Conservation (phyloP, 2,329 filamentous ascomycete genomes). For the Fusarium pseudocircinatum region DNA sequence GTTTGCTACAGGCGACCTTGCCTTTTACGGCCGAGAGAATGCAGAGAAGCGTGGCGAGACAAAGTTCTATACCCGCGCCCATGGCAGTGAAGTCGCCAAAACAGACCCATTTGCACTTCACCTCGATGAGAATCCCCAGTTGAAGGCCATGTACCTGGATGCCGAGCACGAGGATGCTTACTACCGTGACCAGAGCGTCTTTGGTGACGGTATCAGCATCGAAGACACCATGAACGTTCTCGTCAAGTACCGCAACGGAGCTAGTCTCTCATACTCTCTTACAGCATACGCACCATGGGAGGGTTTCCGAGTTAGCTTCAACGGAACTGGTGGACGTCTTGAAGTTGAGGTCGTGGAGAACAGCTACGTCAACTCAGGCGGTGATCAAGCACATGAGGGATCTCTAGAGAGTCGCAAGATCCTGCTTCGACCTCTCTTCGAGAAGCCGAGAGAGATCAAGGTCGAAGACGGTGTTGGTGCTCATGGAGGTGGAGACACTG, state of each 20-base stretch:
- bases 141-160: conserved; percentile 69
- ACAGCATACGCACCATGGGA: conserved; percentile 72
- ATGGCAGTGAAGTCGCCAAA: conserved; percentile 60
- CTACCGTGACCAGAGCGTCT: conserved; percentile 69
- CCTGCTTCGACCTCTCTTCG: conserved; percentile 63
- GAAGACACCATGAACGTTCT: conserved; percentile 72
- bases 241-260: conserved; percentile 65
- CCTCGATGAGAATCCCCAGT: conserved; percentile 59
- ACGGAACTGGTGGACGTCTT: conserved; percentile 66
- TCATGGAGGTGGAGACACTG: conserved; percentile 68
- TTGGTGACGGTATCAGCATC: conserved; percentile 70
- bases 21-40: conserved; percentile 70
- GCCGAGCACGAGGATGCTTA: conserved; percentile 72
- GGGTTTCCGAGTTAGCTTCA: conserved; percentile 66
- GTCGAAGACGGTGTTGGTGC: conserved; percentile 63
- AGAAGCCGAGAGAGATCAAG: conserved; percentile 64
- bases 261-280: conserved; percentile 67
- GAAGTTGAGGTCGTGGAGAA: conserved; percentile 72
- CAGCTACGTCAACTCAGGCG: conserved; percentile 69
- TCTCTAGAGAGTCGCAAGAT: conserved; percentile 61
- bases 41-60: conserved; percentile 64
- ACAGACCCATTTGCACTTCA: conserved; percentile 68
- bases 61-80: conserved; percentile 60
- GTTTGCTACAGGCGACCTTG: conserved; percentile 66
- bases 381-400: conserved; percentile 65